Percentiles rank a stretch among this genome's conserved stretches.
Conservation (phyloP, 352 stramenopile genomes). For the Phytopythium cucurbitacearum region DNA sequence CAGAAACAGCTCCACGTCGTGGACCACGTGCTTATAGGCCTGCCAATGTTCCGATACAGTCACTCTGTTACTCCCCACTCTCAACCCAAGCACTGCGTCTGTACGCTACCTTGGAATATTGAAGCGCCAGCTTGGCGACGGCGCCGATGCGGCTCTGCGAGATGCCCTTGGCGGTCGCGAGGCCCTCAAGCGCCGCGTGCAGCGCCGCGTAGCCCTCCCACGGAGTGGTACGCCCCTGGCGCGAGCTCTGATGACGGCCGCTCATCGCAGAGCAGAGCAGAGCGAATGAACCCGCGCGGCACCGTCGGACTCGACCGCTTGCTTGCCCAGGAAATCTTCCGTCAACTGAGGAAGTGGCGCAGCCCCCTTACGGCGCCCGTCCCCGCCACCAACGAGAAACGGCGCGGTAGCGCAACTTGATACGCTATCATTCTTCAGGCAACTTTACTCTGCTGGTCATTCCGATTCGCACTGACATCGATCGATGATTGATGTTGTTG, state of each 20-base stretch:
- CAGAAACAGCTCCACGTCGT: conserved; percentile 81
- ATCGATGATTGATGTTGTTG: no score
- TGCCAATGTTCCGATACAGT: conserved; percentile 10
- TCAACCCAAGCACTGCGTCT: neutral
- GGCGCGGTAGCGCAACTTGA: no score
- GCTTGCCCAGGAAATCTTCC: neutral
- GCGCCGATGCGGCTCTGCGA: conserved; percentile 72
- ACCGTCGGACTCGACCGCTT: neutral
- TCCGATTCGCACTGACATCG: no score
- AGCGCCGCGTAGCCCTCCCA: conserved; percentile 76
- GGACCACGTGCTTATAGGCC: conserved; percentile 86
- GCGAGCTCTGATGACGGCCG: neutral
- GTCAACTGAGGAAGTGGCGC: neutral
- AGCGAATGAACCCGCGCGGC: neutral
- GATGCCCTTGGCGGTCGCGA: conserved; percentile 75
- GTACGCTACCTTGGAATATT: conserved; percentile 60
- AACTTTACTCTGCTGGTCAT: no score
- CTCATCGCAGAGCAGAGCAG: neutral
- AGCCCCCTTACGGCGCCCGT: neutral
- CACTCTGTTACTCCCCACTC: neutral
- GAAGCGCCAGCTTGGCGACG: conserved; percentile 60
- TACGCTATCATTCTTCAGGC: no score
- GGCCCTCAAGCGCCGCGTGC: conserved; percentile 55
- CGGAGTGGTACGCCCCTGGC: conserved; percentile 2
- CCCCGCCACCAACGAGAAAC: no score